Evolutionary conservation across 1,284 basidiomycete species (phyloP).

Genomic region (Xerocomus amazonicus): DNA sequence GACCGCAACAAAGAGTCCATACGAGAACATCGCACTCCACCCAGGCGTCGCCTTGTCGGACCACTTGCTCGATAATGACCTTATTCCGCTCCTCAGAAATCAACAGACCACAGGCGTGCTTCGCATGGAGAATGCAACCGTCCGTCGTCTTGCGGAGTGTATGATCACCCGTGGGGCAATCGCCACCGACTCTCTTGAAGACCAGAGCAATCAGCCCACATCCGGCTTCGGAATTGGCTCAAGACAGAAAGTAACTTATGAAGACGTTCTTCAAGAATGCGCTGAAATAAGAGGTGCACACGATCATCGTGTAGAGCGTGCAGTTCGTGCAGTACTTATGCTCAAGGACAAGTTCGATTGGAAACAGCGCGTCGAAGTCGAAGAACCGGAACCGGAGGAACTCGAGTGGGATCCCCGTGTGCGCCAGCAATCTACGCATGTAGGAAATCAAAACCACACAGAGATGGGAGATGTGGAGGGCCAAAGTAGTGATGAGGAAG

Average conservation of each 20-base stretch:
- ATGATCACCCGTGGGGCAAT: constrained; percentile 60
- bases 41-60: constrained; percentile 57
- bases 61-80: constrained; percentile 62
- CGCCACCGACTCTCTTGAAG: constrained; percentile 42
- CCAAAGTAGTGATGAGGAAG: constrained; percentile 36
- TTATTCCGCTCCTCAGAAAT: constrained; percentile 68
- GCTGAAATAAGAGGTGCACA: constrained; percentile 62
- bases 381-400: constrained; percentile 72
- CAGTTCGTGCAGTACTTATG: constrained; percentile 67
- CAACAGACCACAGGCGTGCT: constrained; percentile 74
- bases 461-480: constrained; percentile 41
- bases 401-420: constrained; percentile 59
- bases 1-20: constrained; percentile 38
- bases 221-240: constrained; percentile 6
- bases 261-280: constrained; percentile 63
- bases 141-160: constrained; percentile 61
- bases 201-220: constrained; percentile 10
- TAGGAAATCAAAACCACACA: constrained; percentile 26
- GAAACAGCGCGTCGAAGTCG: constrained; percentile 68
- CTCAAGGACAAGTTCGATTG: constrained; percentile 74
- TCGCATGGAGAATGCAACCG: constrained; percentile 61
- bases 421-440: constrained; percentile 23
- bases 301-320: constrained; percentile 67
- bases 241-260: constrained; percentile 24
- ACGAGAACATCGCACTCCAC: constrained; percentile 63